Base-by-base conservation (phyloP, 805 yeast species). In the Wilhelminamyces savonicus region DNA sequence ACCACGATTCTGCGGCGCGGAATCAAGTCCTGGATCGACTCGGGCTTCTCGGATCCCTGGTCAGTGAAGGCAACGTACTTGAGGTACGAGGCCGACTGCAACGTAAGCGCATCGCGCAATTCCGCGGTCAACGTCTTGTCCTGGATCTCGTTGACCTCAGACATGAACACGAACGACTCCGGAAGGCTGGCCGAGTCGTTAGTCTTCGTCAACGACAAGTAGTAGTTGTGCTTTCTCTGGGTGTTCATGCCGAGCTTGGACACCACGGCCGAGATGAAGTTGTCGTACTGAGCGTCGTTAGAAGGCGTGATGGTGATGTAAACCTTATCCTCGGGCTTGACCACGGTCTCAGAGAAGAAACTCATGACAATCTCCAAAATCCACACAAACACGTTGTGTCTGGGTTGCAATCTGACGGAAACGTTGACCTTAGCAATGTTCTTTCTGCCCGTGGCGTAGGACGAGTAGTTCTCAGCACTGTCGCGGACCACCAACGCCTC, bases 361-460 rank as follows among this genome's bases (percentile, higher is more conserved):
- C 82, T 70, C 43, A 84, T 49, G 12, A 76, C 46, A 29, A 58
- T 52, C 57, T 92, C 97, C 56, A 78, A 56, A 12, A 71, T 21
- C 71, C 82, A 72, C 35, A 82, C 62, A 40, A 85, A 63, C 17
- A 81, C 46, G 58, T 88, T 90, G 54, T 85, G 88, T 65, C 97
- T 80, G 37, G 94, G 76, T 37, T 74, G 66, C 56, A 88, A 66
- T 33, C 69, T 71, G 52, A 87, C 66, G 39, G 70, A 74, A 27
- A 80, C 66, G 34, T 70, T 60, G 34, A 87, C 59, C 32, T 74
- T 68, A 36, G 76, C 76, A 37, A 92, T 70, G 54, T 85, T 80
- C 35, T 75, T 63, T 56, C 98, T 78, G 38, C 98, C 98, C 34
- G 95, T 73, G 24, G 96, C 94, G 53, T 85, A 92, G 21, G 83